A percentile compares a stretch with the other conserved stretches of the same genome.
phyloP scores from a whole-genome alignment of 768 basidiomycete genomes.

The Calocera viscosa region DNA sequence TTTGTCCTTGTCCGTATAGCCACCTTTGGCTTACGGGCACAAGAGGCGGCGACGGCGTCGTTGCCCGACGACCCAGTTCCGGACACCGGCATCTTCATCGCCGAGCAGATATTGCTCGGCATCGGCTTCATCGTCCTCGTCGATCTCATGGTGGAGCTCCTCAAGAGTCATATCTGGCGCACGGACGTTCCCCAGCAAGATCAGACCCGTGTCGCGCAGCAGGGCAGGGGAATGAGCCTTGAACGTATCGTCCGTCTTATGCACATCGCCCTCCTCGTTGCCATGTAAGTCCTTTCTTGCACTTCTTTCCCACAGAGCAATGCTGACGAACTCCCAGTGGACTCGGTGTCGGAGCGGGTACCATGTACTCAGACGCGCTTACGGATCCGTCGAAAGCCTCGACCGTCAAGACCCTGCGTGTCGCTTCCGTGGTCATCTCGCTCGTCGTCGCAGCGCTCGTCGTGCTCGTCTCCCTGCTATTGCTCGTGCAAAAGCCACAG shows the following conservation, averaged over 20 bases:
- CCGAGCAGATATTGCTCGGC: conserved; percentile 3
- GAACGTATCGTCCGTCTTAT: neutral
- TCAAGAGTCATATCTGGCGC: neutral
- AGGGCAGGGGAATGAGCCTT: neutral
- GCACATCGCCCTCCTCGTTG: neutral
- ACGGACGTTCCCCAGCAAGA: neutral
- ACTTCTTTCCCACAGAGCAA: neutral
- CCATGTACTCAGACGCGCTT: neutral
- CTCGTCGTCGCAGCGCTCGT: conserved; percentile 8
- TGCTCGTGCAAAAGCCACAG: neutral
- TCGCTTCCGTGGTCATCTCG: neutral
- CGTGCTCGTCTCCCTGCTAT: neutral
- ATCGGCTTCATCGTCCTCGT: conserved; percentile 5
- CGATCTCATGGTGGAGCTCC: neutral
- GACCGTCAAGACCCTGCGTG: neutral
- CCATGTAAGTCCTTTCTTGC: neutral
- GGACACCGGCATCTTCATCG: neutral
- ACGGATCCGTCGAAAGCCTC: neutral
- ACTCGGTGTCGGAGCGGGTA: neutral
- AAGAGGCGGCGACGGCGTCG: neutral
- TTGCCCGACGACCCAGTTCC: neutral
- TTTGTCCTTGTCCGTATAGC: conserved; percentile 2
- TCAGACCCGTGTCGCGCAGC: neutral
- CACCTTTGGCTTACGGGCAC: neutral
- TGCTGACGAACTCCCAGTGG: neutral